Evolutionary conservation across 2,329 filamentous ascomycete species (phyloP).

Genomic region (Botryotinia globosa): DNA sequence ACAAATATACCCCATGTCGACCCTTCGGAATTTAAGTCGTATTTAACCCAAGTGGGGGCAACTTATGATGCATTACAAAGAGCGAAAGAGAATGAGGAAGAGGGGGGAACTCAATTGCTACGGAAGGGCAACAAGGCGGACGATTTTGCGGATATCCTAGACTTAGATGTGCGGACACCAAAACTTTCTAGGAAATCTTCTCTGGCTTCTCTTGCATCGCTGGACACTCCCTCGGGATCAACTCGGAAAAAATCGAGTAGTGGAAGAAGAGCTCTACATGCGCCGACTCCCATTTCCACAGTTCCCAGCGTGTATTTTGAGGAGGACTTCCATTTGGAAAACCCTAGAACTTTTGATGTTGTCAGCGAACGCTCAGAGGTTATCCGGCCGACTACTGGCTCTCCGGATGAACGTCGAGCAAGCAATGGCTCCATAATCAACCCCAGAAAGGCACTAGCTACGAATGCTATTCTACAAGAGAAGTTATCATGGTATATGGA

Average conservation of each 20-base stretch:
- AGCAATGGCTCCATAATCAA: slow-evolving; percentile 57
- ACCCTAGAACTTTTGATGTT: slow-evolving; percentile 92
- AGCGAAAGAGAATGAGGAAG: slow-evolving; percentile 73
- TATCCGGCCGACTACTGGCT: slow-evolving; percentile 58
- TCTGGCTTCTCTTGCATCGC: slow-evolving; percentile 42
- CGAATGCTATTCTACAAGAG: slow-evolving; percentile 95
- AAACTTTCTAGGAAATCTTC: slow-evolving; percentile 42
- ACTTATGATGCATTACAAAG: slow-evolving; percentile 87
- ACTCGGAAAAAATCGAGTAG: slow-evolving; percentile 51
- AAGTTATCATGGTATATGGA: slow-evolving; percentile 99
- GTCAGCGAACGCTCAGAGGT: slow-evolving; percentile 96
- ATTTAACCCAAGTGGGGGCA: slow-evolving; percentile 79
- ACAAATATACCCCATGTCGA: slow-evolving; percentile 86
- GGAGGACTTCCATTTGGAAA: slow-evolving; percentile 90
- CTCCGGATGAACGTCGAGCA: slow-evolving; percentile 51
- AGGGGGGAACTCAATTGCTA: slow-evolving; percentile 44
- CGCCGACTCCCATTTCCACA: slow-evolving; percentile 83
- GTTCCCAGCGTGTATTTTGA: slow-evolving; percentile 95
- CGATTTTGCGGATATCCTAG: slow-evolving; percentile 42
- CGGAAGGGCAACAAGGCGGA: slow-evolving; percentile 41
- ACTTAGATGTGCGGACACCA: slow-evolving; percentile 30
- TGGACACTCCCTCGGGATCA: slow-evolving; percentile 31
- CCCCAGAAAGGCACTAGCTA: slow-evolving; percentile 83
- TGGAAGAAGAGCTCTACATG: slow-evolving; percentile 60
- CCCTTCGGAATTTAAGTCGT: slow-evolving; percentile 74